A percentile compares a stretch with the other conserved stretches of the same genome.
Conservation (phyloP, 2,329 filamentous ascomycete species). For the Xenoacremonium recifei region DNA sequence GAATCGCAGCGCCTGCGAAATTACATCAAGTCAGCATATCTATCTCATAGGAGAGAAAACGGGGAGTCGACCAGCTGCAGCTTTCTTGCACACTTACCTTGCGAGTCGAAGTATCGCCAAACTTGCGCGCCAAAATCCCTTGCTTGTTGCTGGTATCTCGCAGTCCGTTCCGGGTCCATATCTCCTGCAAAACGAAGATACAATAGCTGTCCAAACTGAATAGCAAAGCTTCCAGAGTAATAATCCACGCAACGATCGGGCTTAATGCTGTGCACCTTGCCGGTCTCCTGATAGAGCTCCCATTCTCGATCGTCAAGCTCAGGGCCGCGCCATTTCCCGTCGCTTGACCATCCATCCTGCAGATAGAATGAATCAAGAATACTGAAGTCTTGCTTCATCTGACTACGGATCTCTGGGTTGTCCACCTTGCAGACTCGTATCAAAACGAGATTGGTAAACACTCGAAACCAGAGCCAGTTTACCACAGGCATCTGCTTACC, state of each 20-base stretch:
- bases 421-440: slow-evolving; percentile 37
- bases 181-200: slow-evolving; percentile 42
- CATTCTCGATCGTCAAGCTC: slow-evolving; percentile 12
- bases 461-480: slow-evolving; percentile 52
- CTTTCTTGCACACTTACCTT: slow-evolving; percentile 41
- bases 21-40: too few species aligned
- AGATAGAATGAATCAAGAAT: slow-evolving; percentile 44
- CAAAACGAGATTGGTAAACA: slow-evolving; percentile 46
- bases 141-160: slow-evolving; percentile 36
- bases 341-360: slow-evolving; percentile 43
- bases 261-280: slow-evolving; percentile 1
- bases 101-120: slow-evolving; percentile 46
- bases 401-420: slow-evolving; percentile 27
- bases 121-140: slow-evolving; percentile 38
- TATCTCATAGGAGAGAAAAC: too few species aligned
- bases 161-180: slow-evolving; percentile 36
- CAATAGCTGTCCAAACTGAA: slow-evolving; percentile 48
- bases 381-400: slow-evolving; percentile 39
- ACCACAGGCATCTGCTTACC: slow-evolving; percentile 41
- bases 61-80: too few species aligned
- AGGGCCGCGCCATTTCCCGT: slow-evolving; percentile 38
- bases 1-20: slow-evolving; percentile 43
- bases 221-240: slow-evolving; percentile 52
- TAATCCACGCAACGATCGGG: slow-evolving; percentile 41
- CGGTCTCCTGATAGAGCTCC: slow-evolving; percentile 1